Percentiles rank a stretch among this genome's conserved stretches.
phyloP scores from a whole-genome alignment of 768 basidiomycete genomes.

The Boletus eberwhitei region DNA sequence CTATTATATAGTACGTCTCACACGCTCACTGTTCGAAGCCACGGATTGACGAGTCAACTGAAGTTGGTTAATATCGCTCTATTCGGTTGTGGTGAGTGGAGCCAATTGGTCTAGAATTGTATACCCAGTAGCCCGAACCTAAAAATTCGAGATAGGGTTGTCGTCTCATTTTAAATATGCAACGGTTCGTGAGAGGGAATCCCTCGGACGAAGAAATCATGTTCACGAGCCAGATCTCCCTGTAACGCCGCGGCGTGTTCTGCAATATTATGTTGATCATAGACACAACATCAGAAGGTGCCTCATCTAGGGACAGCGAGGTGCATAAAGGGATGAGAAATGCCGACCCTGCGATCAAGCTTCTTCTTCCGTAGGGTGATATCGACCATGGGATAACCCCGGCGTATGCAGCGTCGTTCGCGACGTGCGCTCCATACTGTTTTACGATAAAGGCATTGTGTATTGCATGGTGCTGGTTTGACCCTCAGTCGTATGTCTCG shows the following conservation, averaged over 20 bases:
- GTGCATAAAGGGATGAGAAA: too few species aligned
- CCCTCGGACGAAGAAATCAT: conserved; percentile 2
- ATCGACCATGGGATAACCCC: neutral
- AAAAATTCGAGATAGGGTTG: conserved; percentile 15
- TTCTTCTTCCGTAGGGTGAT: neutral
- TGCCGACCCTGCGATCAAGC: too few species aligned
- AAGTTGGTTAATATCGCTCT: conserved; percentile 16
- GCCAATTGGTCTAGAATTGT: neutral
- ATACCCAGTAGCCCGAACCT: too few species aligned
- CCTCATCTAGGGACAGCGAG: too few species aligned
- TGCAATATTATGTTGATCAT: too few species aligned
- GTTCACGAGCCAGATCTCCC: conserved; percentile 8
- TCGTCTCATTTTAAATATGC: conserved; percentile 26
- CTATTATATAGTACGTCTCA: conserved; percentile 6
- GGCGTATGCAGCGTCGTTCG: neutral
- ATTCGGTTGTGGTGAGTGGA: conserved; percentile 17
- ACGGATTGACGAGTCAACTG: neutral
- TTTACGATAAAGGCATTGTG: neutral
- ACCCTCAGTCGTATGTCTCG: conserved; percentile 6
- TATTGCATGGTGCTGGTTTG: neutral
- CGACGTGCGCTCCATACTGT: conserved; percentile 11
- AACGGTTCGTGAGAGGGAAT: conserved; percentile 8
- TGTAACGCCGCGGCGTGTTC: neutral
- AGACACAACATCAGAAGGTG: too few species aligned
- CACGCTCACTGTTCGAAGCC: neutral